phyloP scores from a whole-genome alignment of 208 protist genomes.

The Angomonas deanei region DNA sequence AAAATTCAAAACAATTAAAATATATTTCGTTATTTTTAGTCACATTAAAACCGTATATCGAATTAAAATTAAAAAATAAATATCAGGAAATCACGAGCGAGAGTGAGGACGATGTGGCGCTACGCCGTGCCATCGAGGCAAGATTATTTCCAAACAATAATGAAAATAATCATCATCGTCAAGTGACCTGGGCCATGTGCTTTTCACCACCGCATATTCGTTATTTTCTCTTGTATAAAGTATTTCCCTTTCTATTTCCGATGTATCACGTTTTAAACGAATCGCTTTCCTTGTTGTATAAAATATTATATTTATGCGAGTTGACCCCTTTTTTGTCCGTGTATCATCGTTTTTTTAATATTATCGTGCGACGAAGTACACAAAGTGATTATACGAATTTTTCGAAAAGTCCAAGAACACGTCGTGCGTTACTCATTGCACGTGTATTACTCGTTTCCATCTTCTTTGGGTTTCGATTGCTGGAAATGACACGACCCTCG shows the following conservation, averaged over 20 bases:
- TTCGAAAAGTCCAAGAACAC: slow-evolving; percentile 25
- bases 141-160: background rate
- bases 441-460: slow-evolving; percentile 57
- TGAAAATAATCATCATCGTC: no score
- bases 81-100: background rate
- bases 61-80: background rate
- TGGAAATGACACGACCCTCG: slow-evolving; percentile 37
- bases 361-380: slow-evolving; percentile 44
- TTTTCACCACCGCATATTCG: background rate
- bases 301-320: slow-evolving; percentile 62
- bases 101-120: background rate
- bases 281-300: slow-evolving; percentile 32
- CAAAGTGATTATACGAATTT: slow-evolving; percentile 25
- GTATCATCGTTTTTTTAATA: slow-evolving; percentile 48
- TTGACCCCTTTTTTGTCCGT: slow-evolving; percentile 57
- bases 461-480: slow-evolving; percentile 56
- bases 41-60: slow-evolving; percentile 12
- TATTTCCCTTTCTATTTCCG: slow-evolving; percentile 32
- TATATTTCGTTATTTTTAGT: slow-evolving; percentile 48
- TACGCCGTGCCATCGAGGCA: background rate
- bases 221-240: background rate
- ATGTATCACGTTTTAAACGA: slow-evolving; percentile 37
- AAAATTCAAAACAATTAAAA: background rate
- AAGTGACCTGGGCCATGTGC: background rate
- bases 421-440: slow-evolving; percentile 40